These are phyloP conservation scores for Lepidium africanum DNA, from an alignment of 345 rosid genomes.

Conservation along the genomic window DNA sequence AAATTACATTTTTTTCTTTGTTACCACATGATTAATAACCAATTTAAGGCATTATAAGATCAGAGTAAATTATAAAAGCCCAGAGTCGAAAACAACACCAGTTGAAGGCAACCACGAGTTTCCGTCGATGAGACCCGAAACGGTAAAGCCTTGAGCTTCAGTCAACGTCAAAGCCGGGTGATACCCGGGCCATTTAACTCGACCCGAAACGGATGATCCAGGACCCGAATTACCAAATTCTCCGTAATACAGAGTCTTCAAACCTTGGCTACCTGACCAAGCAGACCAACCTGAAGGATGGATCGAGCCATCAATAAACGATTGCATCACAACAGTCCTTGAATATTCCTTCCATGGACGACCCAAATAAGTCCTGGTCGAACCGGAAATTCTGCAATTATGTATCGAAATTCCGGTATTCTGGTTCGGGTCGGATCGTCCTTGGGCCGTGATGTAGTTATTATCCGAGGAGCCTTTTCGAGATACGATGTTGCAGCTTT, in stretches of 20 bases:
- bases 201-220: constrained; percentile 34
- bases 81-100: constrained; percentile 23
- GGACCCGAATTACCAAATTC: constrained; percentile 45
- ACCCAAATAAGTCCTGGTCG: constrained; percentile 49
- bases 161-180: constrained; percentile 27
- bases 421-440: constrained; percentile 50
- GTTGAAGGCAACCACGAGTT: constrained; percentile 28
- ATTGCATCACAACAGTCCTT: constrained; percentile 49
- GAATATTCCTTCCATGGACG: constrained; percentile 63
- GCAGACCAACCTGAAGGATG: constrained; percentile 47
- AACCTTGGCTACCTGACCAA: constrained; percentile 25
- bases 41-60: not conserved
- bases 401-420: constrained; percentile 60
- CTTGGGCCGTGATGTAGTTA: constrained; percentile 54
- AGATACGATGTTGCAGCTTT: constrained; percentile 42
- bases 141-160: constrained; percentile 29
- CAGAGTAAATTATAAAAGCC: constrained; percentile 3
- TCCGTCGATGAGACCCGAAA: constrained; percentile 21
- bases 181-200: constrained; percentile 45
- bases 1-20: not conserved
- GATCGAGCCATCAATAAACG: constrained; percentile 39
- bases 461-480: constrained; percentile 33
- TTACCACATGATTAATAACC: not conserved
- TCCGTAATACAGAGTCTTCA: constrained; percentile 34
- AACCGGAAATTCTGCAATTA: constrained; percentile 41